Percentiles rank a stretch among this genome's conserved stretches.
Conservation (phyloP, 805 yeast species). For the Ogataea thermomethanolica region DNA sequence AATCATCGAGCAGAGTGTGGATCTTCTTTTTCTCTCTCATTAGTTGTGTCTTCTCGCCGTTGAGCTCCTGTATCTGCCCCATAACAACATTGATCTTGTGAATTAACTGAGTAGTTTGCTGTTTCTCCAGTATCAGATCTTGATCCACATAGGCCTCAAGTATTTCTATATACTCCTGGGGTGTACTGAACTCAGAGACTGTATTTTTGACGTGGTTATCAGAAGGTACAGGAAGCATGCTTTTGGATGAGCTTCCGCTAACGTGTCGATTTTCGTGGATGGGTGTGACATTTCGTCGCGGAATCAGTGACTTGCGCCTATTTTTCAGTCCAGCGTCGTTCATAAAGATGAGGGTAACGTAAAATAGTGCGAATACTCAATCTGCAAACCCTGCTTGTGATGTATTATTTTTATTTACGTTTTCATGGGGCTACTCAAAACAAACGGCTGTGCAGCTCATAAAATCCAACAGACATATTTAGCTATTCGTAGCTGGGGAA, state of each 20-base stretch:
- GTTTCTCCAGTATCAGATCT: conserved; percentile 24
- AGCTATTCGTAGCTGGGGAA: conserved; percentile 7
- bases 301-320: conserved; percentile 10
- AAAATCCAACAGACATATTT: neutral
- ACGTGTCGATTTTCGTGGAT: neutral
- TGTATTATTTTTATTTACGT: conserved; percentile 8
- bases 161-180: conserved; percentile 22
- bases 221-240: conserved; percentile 13
- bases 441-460: no score
- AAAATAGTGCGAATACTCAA: neutral
- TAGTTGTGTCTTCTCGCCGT: conserved; percentile 19
- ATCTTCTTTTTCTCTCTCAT: conserved; percentile 20
- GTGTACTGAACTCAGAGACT: conserved; percentile 5
- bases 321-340: neutral
- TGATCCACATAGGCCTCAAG: conserved; percentile 24
- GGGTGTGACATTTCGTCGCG: conserved; percentile 11
- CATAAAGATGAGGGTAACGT: neutral
- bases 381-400: neutral
- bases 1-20: conserved; percentile 14
- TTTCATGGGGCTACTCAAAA: neutral
- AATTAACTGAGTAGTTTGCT: conserved; percentile 17
- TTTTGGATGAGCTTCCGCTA: conserved; percentile 4
- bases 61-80: conserved; percentile 21
- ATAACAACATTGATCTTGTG: conserved; percentile 14
- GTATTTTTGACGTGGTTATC: neutral